phyloP scores from a whole-genome alignment of 2,329 filamentous ascomycete species.

The Ilyonectria mors-panacis region DNA sequence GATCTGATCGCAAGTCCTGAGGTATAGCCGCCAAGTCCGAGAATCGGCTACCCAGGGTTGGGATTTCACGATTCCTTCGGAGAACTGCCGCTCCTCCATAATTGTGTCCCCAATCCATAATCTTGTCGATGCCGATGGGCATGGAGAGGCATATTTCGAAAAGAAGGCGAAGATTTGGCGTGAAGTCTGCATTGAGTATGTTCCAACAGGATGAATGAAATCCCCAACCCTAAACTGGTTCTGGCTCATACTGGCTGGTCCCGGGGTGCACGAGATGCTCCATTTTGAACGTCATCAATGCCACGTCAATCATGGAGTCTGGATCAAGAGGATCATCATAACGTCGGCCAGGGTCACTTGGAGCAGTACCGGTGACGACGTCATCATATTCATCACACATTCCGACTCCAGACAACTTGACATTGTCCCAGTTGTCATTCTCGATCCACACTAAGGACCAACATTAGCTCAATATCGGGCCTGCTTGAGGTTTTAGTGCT shows the following conservation, averaged over 20 bases:
- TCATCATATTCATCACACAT: constrained; percentile 16
- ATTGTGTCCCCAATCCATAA: constrained; percentile 36
- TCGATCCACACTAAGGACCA: constrained; percentile 26
- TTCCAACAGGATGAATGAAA: constrained; percentile 37
- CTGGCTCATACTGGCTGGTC: neutral
- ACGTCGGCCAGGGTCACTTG: constrained; percentile 12
- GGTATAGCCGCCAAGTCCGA: constrained; percentile 5
- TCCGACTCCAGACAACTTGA: constrained; percentile 31
- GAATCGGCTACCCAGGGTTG: constrained; percentile 6
- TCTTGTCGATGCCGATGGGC: neutral
- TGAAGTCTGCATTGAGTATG: constrained; percentile 7
- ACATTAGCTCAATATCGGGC: neutral
- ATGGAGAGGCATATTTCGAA: constrained; percentile 29
- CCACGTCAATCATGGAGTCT: constrained; percentile 24
- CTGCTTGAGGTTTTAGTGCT: neutral
- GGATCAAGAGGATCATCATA: constrained; percentile 17
- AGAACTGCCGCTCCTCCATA: constrained; percentile 24
- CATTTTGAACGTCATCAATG: constrained; percentile 7
- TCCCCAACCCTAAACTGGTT: constrained; percentile 26
- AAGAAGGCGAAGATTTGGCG: constrained; percentile 7
- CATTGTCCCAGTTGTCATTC: constrained; percentile 8
- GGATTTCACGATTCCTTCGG: neutral
- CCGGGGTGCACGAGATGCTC: constrained; percentile 12
- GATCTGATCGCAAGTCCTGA: constrained; percentile 13
- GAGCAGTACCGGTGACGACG: neutral